Base-by-base conservation (phyloP, 106 monocot genomes). In the Amphibolis antarctica region DNA sequence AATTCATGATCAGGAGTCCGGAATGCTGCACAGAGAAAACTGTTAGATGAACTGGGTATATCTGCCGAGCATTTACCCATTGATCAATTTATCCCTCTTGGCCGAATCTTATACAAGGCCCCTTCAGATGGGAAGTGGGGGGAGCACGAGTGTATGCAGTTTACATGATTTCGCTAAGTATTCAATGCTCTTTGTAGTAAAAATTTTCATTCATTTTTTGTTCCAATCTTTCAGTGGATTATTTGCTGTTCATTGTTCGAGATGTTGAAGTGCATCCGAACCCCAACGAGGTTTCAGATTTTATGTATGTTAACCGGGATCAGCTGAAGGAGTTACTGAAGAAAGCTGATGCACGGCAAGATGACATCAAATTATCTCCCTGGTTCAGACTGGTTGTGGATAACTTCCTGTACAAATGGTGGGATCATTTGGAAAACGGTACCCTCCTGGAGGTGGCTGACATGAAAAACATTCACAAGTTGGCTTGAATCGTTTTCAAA, bases 51-150 rank as follows among this genome's bases (percentile, higher is more conserved):
- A 62, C 73, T 96, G 42, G 94, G 94, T 36, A 89, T 96, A 24
- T 73, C 73, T 17, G 72, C 94, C 30, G 83, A 81, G 48, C 81
- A 89, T 20, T 24, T 89, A 22, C 94, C 94, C 28, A 68, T 89
- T 5, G 86, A 89, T 50, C 69, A 96, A 25, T 96, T 96, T 67
- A 78, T 70, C 42, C 94, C 89, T 52, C 78, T 96, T 29, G 86
- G 94, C 0, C 71, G 94, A 46, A 89, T 96, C 70, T 79, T 96
- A 23, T 96, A 96, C 68, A 96, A 96, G 75, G 89, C 94, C 14
- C 83, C 94, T 20, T 96, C 94, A 60, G 94, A 96, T 82, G 94
- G 94, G n/a, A 96, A 96, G 77, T 96, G 94, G 94, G 94, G 94
- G 13, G 94, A 96, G 53, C 94, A 96, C 47, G 94, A 96, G 60